Base-by-base conservation (phyloP, 176 grass and related monocot species). In the Musa beccarii region DNA sequence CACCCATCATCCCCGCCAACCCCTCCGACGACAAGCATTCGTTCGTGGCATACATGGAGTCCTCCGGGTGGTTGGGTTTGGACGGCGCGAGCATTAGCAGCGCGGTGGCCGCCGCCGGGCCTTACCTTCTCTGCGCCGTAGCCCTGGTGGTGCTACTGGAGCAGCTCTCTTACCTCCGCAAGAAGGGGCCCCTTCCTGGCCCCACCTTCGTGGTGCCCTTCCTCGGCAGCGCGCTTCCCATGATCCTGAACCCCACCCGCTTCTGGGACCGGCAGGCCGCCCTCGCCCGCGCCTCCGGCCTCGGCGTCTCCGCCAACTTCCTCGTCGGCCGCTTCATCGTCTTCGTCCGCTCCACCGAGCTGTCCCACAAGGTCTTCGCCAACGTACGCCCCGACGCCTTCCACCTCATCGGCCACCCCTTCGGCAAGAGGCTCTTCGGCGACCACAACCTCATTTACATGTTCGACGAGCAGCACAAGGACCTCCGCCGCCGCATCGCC, bases 381-480 rank as follows among this genome's bases (percentile, higher is more conserved):
- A 96, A 92, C 79, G 92, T 96, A 67, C 88, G 92, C 24, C 84
- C 86, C 54, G 89, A 96, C 68, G 89, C 92, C 16, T 96, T 96
- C 86, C 89, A 92, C 56, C 64, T 89, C 72, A 87, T 87, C 81
- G 83, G 84, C n/a, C 92, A 96, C 55, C 89, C 92, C 0, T 96
- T 96, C 53, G 92, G 89, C 25, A 96, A 96, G 84, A 89, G 79
- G 80, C 84, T 96, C 54, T 96, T 96, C 52, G 92, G 92, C 14
- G 92, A 96, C n/a, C 84, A 92, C 82, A 96, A 92, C 83, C 80
- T 92, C 80, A 83, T 92, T 68, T 96, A 96, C 89, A 87, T 89
- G 92, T 87, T 96, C 53, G 89, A 88, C 83, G 86, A 96, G 23
- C 71, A 73, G 26, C 92, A 96, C 82, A 92, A 96, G 78, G 92